Conservation (phyloP, 805 yeast species). For the Zygosaccharomyces gambellarensis region DNA sequence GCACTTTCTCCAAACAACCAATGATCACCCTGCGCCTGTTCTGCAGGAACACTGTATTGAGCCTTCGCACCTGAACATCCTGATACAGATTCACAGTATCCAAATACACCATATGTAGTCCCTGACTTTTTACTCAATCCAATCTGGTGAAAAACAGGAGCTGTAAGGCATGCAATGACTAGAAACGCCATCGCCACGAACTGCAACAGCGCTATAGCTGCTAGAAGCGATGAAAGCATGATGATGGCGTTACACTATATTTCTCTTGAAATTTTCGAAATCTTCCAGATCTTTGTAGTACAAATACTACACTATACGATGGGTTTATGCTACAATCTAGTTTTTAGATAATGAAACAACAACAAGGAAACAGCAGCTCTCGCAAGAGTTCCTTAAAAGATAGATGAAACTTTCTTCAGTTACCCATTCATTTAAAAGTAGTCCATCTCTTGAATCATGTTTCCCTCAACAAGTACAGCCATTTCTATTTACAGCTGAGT, state of each 20-base stretch:
- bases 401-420: background rate
- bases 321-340: background rate
- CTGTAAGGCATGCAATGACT: slow-evolving; percentile 54
- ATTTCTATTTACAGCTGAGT: slow-evolving; percentile 5
- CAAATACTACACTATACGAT: too few relatives aligned
- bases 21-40: slow-evolving; percentile 33
- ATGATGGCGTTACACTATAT: background rate
- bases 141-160: slow-evolving; percentile 51
- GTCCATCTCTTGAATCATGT: background rate
- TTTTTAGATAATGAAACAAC: background rate
- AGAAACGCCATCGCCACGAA: slow-evolving; percentile 57
- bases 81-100: slow-evolving; percentile 45
- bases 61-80: slow-evolving; percentile 44
- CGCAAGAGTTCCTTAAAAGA: background rate
- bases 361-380: background rate
- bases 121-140: slow-evolving; percentile 40
- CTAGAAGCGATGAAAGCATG: slow-evolving; percentile 7
- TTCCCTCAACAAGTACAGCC: slow-evolving; percentile 5
- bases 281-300: background rate
- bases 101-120: slow-evolving; percentile 59
- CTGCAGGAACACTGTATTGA: slow-evolving; percentile 38
- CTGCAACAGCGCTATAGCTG: slow-evolving; percentile 31
- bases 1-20: slow-evolving; percentile 48
- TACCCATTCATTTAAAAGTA: slow-evolving; percentile 2
- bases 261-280: background rate